Percentiles rank a stretch among this genome's conserved stretches.
phyloP scores from a whole-genome alignment of 495 filamentous ascomycete genomes.

The Penicillium soppii region DNA sequence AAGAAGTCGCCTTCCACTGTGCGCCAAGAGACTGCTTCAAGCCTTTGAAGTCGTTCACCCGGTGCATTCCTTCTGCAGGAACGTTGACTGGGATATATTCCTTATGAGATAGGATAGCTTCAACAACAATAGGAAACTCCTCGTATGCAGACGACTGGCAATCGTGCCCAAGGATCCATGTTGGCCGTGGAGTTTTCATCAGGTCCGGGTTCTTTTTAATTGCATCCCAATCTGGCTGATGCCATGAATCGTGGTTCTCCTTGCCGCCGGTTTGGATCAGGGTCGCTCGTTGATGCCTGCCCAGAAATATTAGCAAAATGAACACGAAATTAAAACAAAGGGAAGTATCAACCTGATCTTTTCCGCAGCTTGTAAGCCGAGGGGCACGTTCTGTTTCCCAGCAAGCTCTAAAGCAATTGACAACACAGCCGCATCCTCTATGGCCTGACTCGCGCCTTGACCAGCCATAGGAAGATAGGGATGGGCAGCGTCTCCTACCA shows the following conservation, averaged over 20 bases:
- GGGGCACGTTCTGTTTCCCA: background rate
- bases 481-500: constrained; percentile 69
- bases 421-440: constrained; percentile 66
- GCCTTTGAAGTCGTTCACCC: background rate
- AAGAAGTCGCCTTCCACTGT: background rate
- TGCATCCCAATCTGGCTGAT: background rate
- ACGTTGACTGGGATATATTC: background rate
- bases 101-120: background rate
- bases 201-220: background rate
- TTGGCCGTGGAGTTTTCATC: background rate
- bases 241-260: background rate
- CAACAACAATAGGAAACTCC: background rate
- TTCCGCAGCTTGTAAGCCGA: background rate
- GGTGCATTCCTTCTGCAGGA: background rate
- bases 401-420: constrained; percentile 53
- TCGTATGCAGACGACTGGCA: background rate
- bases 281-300: background rate
- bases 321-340: background rate
- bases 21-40: background rate
- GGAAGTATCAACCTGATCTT: background rate
- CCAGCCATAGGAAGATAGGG: constrained; percentile 66
- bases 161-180: background rate
- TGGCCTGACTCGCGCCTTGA: constrained; percentile 66
- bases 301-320: background rate
- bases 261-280: background rate